These are phyloP conservation scores for Raffaelea arxii DNA, from an alignment of 2,329 filamentous ascomycete genomes.

Conservation along the genomic window DNA sequence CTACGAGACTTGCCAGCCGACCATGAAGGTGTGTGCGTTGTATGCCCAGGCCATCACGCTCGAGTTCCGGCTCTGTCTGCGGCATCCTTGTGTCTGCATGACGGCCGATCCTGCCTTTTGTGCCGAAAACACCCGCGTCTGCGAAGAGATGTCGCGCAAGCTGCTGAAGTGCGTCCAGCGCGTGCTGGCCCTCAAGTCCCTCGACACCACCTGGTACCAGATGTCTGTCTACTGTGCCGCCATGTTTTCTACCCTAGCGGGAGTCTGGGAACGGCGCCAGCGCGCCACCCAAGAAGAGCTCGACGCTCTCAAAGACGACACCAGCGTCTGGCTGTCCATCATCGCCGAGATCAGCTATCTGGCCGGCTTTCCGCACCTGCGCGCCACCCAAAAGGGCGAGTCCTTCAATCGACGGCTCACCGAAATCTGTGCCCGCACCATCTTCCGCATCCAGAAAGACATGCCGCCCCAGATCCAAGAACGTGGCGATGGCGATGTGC, in stretches of 20 bases:
- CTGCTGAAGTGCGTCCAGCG: conserved; percentile 52
- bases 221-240: conserved; percentile 62
- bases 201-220: conserved; percentile 74
- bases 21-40: conserved; percentile 40
- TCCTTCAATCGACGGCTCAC: conserved; percentile 34
- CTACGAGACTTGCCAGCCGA: conserved; percentile 30
- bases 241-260: conserved; percentile 63
- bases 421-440: conserved; percentile 39
- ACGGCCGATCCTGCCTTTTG: conserved; percentile 44
- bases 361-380: not conserved
- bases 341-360: conserved; percentile 51
- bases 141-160: conserved; percentile 54
- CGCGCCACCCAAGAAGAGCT: conserved; percentile 50
- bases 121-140: conserved; percentile 54
- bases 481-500: too few relatives aligned
- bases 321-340: conserved; percentile 59
- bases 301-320: conserved; percentile 51
- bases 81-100: conserved; percentile 52
- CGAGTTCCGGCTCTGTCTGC: conserved; percentile 49
- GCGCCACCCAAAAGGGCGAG: conserved; percentile 22
- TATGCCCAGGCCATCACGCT: conserved; percentile 44
- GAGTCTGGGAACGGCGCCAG: conserved; percentile 56
- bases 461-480: conserved; percentile 23
- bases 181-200: conserved; percentile 52
- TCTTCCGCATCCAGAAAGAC: conserved; percentile 42